Conservation (phyloP, 2,329 filamentous ascomycete species). For the Diaporthe sp. region DNA sequence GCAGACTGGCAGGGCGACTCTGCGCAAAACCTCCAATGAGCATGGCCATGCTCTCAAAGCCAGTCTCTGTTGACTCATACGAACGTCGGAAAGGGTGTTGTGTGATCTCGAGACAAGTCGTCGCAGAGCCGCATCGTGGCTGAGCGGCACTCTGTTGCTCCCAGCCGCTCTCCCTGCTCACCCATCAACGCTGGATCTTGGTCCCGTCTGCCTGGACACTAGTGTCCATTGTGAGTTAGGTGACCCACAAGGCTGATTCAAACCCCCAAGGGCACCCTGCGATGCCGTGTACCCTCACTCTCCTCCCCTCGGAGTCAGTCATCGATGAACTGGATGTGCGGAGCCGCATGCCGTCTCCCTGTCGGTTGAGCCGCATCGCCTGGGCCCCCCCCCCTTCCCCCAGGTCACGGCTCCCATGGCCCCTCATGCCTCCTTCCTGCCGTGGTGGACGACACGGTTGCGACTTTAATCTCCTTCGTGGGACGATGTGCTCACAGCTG, state of each 20-base stretch:
- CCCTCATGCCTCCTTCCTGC: neutral
- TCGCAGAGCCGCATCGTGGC: conserved; percentile 24
- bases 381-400: no score
- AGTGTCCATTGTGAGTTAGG: neutral
- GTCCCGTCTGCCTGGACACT: conserved; percentile 27
- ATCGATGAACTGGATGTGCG: neutral
- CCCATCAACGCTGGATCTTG: neutral
- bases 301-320: conserved; percentile 17
- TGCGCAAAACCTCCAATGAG: conserved; percentile 21
- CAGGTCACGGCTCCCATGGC: neutral
- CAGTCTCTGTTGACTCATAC: conserved; percentile 8
- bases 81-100: neutral
- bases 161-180: neutral
- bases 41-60: neutral
- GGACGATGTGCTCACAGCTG: neutral
- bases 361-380: conserved; percentile 27
- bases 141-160: neutral
- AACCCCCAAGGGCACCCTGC: conserved; percentile 2
- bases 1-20: conserved; percentile 10
- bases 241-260: conserved; percentile 31
- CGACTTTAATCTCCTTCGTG: neutral
- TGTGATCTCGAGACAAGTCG: neutral
- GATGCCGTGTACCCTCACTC: neutral
- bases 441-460: neutral
- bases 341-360: neutral